These are phyloP conservation scores for Phytopythium ostracodes DNA, from an alignment of 352 stramenopile species.

Conservation along the genomic window DNA sequence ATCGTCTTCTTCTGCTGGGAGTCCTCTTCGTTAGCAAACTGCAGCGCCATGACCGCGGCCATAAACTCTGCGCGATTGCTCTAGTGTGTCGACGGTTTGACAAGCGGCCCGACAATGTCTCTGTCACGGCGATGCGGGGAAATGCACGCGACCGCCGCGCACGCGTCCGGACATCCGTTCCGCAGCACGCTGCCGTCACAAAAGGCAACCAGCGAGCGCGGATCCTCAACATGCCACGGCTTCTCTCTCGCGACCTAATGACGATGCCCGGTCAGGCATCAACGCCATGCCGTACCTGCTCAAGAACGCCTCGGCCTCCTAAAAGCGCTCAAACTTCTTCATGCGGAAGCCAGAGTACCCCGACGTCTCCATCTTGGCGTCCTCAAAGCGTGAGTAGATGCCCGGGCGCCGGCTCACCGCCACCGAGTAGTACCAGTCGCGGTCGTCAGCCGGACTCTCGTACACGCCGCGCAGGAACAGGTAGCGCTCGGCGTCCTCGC, in stretches of 20 bases:
- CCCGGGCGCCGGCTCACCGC: constrained; percentile 6
- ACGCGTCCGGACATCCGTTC: not conserved
- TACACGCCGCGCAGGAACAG: constrained; percentile 2
- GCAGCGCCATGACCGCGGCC: constrained; percentile 12
- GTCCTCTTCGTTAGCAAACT: constrained; percentile 16
- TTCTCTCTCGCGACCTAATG: constrained; percentile 11
- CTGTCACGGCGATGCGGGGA: not conserved
- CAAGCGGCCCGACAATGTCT: not conserved
- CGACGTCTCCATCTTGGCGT: constrained; percentile 33
- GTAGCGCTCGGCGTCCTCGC: constrained; percentile 1
- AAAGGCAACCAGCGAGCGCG: constrained; percentile 1
- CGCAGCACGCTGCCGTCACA: constrained; percentile 13
- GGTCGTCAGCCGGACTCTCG: not conserved
- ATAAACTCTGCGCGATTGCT: constrained; percentile 18
- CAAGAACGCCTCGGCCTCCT: constrained; percentile 35
- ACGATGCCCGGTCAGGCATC: not conserved
- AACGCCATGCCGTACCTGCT: not conserved
- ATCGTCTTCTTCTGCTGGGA: constrained; percentile 4
- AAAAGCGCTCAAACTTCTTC: constrained; percentile 52
- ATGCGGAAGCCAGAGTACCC: constrained; percentile 32
- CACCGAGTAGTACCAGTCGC: constrained; percentile 14
- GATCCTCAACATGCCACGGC: not conserved
- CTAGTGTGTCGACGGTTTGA: not conserved
- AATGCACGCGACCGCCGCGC: constrained; percentile 2
- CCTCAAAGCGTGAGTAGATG: constrained; percentile 8